Evolutionary conservation across 2,329 filamentous ascomycete species (phyloP), one percentile per base, ranked within the genome.

Genomic region (Aureobasidium sp.): DNA sequence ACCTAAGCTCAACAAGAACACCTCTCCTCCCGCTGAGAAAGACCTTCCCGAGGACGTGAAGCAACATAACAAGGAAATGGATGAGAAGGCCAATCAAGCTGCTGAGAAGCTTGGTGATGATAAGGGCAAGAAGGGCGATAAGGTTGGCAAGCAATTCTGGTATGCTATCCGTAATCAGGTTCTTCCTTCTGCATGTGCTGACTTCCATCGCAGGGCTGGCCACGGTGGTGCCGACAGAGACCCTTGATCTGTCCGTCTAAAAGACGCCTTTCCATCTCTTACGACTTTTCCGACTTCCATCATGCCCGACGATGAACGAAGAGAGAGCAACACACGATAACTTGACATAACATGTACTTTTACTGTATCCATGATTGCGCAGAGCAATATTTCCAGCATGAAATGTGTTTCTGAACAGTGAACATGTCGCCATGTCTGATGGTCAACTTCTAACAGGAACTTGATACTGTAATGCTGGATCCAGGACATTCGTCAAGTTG

Each of bases 61-160:
- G 71, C 57, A 75, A 68, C 77, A 79, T 67, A 79, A 79, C 64
- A 60, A 70, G 65, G 76, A 79, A 66, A 73, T 79, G 71, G 73
- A 75, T 32, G 63, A 73, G 56, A 70, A 76, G 67, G 70, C 73
- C 68, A 76, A 79, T 66, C 73, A 70, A 71, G 69, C 76, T 63
- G 65, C 73, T 66, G 73, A 75, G 65, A 71, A 72, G 70, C 69
- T 72, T 56, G 68, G 64, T 50, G 72, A 74, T 64, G 73, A 77
- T 7, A 69, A 68, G 17, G 62, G 73, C 62, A 75, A 76, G 65
- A 74, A 78, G 44, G 75, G 77, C 64, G 74, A 78, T 37, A 76
- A 78, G 66, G 76, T 77, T 20, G 62, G 68, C 17, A 70, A 70
- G 60, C 64, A 67, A 42, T 78, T 76, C 63, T 78, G 76, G 76